phyloP scores from a whole-genome alignment of 2,329 filamentous ascomycete genomes.

The Zelopaecilomyces penicillatus region DNA sequence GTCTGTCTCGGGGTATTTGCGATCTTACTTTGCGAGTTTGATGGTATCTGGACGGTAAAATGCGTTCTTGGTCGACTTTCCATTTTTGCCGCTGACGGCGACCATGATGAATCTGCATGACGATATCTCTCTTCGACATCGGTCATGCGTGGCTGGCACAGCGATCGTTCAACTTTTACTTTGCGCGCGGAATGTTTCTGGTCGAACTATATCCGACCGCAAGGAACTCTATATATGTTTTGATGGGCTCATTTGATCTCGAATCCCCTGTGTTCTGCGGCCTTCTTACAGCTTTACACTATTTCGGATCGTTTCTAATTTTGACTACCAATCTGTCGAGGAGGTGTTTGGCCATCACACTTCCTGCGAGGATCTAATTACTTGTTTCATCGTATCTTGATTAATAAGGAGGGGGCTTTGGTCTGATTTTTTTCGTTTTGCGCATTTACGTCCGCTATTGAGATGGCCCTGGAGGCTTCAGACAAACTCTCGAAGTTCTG shows the following conservation, averaged over 20 bases:
- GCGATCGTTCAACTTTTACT: conserved; percentile 38
- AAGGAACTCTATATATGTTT: conserved; percentile 5
- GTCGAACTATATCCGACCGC: conserved; percentile 8
- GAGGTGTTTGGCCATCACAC: conserved; percentile 16
- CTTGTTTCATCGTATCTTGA: conserved; percentile 18
- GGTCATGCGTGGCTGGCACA: conserved; percentile 55
- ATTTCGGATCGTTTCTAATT: neutral
- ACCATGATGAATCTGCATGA: conserved; percentile 51
- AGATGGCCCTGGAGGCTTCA: conserved; percentile 27
- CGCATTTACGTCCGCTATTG: conserved; percentile 16
- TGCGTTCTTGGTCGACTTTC: conserved; percentile 7
- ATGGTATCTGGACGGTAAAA: conserved; percentile 6
- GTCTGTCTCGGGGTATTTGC: conserved; percentile 8
- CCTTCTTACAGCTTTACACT: neutral
- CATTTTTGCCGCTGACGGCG: conserved; percentile 5
- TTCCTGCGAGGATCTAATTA: conserved; percentile 19
- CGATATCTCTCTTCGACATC: conserved; percentile 42
- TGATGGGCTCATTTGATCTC: conserved; percentile 11
- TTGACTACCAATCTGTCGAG: conserved; percentile 1
- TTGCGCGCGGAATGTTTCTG: conserved; percentile 12
- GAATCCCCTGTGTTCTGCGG: no score
- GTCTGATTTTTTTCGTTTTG: conserved; percentile 13
- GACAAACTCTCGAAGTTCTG: conserved; percentile 15
- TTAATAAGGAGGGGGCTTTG: conserved; percentile 16
- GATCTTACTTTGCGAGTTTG: conserved; percentile 8